Conservation (phyloP, 177 flowering plant species). For the Vitis hybrid region DNA sequence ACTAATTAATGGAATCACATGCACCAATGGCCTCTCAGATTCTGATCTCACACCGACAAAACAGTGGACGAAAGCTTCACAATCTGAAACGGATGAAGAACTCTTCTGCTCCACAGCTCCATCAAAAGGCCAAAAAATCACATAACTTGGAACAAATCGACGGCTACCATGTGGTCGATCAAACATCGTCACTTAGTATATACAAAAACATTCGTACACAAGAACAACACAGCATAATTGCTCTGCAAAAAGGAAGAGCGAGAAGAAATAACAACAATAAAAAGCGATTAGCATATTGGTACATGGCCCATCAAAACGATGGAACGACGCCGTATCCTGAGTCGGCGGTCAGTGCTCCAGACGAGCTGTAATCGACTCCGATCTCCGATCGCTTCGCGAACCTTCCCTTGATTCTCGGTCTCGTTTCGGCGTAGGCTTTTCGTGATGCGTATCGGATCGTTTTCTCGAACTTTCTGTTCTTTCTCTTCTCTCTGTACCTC, state of each 20-base stretch:
- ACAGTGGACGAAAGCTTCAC: too few species aligned
- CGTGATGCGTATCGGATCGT: constrained; percentile 57
- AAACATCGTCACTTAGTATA: not conserved
- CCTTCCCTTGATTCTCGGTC: constrained; percentile 53
- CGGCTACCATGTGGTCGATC: not conserved
- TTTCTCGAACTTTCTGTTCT: constrained; percentile 55
- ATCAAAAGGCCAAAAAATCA: not conserved
- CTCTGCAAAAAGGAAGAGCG: too few species aligned
- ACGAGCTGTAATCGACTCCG: constrained; percentile 16
- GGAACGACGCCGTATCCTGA: constrained; percentile 45
- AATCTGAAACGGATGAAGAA: too few species aligned
- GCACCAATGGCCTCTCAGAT: constrained; percentile 3
- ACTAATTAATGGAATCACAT: too few species aligned
- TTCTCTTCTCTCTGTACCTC: constrained; percentile 58
- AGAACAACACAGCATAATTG: not conserved
- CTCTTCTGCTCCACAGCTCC: too few species aligned
- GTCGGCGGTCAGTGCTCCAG: not conserved
- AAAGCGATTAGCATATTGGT: too few species aligned
- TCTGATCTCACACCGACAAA: not conserved
- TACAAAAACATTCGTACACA: not conserved
- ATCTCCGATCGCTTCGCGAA: constrained; percentile 38
- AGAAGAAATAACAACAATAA: too few species aligned
- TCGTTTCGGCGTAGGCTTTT: constrained; percentile 51
- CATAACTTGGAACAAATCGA: constrained; percentile 1
- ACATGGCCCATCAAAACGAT: constrained; percentile 18